Evolutionary conservation across 1,284 basidiomycete genomes (phyloP).

Genomic region (Ceratorhiza oryzae-sativae): DNA sequence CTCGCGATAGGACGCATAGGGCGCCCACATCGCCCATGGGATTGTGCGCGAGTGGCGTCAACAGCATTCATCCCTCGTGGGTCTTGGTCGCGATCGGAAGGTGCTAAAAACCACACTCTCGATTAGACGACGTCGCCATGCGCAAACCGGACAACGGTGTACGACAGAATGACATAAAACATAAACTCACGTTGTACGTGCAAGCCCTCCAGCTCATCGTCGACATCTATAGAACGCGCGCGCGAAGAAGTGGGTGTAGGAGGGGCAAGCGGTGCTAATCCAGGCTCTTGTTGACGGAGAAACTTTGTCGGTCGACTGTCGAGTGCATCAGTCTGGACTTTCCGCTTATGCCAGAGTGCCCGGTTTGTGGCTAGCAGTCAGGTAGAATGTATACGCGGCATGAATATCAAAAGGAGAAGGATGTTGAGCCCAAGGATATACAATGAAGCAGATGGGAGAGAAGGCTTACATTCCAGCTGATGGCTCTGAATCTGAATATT

Average conservation of each 20-base stretch:
- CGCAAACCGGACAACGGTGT: background rate
- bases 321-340: background rate
- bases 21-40: background rate
- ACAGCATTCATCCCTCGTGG: background rate
- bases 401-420: background rate
- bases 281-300: background rate
- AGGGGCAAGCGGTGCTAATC: background rate
- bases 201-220: background rate
- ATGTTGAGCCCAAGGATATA: background rate
- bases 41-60: background rate
- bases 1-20: background rate
- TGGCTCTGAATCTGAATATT: slow-evolving; percentile 18
- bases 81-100: background rate
- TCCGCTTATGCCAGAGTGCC: slow-evolving; percentile 10
- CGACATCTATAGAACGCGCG: background rate
- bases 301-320: background rate
- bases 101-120: background rate
- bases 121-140: background rate
- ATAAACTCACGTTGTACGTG: background rate
- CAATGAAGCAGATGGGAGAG: background rate
- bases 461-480: slow-evolving; percentile 18
- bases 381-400: background rate
- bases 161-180: slow-evolving; percentile 7
- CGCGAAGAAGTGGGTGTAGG: background rate
- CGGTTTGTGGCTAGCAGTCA: background rate